Base-by-base conservation (phyloP, 208 protist genomes). In the Trypanosoma avium region DNA sequence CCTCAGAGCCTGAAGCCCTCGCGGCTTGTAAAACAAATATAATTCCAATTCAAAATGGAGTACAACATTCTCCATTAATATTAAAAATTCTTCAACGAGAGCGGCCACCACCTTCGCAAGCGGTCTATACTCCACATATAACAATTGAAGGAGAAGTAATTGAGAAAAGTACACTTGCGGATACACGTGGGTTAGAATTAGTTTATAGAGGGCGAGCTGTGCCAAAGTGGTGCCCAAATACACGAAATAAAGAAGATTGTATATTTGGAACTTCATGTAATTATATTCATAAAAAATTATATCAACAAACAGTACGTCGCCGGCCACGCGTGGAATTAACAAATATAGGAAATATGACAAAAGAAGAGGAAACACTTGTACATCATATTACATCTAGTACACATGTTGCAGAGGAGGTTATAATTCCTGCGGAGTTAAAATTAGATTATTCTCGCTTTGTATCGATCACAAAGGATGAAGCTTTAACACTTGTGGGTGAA, bases 121-220 rank as follows among this genome's bases (percentile, higher is more conserved):
- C 87, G 12, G 90, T 96, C 30, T 96, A 93, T 70, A 77, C 65
- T 30, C 81, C 83, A n/a, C 86, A 38, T 33, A 64, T 96, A 13
- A 55, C 54, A 1, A 63, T 96, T 6, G 86, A 94, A 33, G 84
- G 85, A 0, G 77, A 84, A 33, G 53, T 69, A 45, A 80, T 96
- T 55, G 49, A 60, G 26, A 96, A 94, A 75, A 57, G 53, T 19
- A 76, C 73, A 2, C 70, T 96, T 13, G 86, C 81, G 0, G 62
- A 73, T 21, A 93, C 90, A 4, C 71, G 81, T 2, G 90, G 90
- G 0, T 67, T 96, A 15, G 86, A 94, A 64, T 61, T 86, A 15
- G 84, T 83, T 3, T 93, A 94, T 72, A 68, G 86, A 33, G 88
- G 87, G 6, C 70, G 64, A 8, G 70, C 75, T 15, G 61, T 93